Base-by-base conservation (phyloP, 192 early-diverging fungal genomes). In the Coemansia sp. region DNA sequence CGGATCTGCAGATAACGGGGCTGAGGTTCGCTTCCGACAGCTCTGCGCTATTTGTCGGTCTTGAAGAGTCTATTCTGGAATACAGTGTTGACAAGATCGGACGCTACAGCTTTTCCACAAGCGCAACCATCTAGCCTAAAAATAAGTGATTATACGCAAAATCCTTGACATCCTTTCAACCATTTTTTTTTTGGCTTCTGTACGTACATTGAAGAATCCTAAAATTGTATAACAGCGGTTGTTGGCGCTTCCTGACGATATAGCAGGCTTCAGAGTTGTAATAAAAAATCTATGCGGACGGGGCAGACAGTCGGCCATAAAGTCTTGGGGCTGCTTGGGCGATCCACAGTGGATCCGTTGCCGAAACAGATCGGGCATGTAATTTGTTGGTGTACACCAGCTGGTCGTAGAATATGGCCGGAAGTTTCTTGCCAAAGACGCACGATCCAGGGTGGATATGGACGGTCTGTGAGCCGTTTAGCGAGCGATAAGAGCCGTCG, bases 401-500 rank as follows among this genome's bases (percentile, higher is more conserved):
- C 75, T 98, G 95, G 71, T 92, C 92, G 73, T 93, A 98, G 77
- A 97, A 88, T 43, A 98, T 88, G 5, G 91, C 88, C 43, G 90
- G 88, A 0, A 84, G 73, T 44, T 90, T 92, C 72, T 89, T 91
- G 24, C 86, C 86, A 85, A 95, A 96, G 71, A 98, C 77, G 24
- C 91, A 86, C 39, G 91, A 93, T 0, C 89, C 89, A 18, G 97
- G 97, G 73, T 99, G 97, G 7, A 99, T 86, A 69, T 89, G 86
- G 3, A 96, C 94, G 10, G 69, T 84, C 78, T 95, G 86, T 16
- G 84, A 86, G 6, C 77, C 80, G 20, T 65, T 76, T 62, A 87
- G 81, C 68, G 88, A 80, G 71, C 86, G 60, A 74, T 95, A 99
- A 6, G 89, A 88, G 6, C 94, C 93, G 65, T 95, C 93, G 1